phyloP scores from a whole-genome alignment of 306 rosid species.

The Oemleria cerasiformis region DNA sequence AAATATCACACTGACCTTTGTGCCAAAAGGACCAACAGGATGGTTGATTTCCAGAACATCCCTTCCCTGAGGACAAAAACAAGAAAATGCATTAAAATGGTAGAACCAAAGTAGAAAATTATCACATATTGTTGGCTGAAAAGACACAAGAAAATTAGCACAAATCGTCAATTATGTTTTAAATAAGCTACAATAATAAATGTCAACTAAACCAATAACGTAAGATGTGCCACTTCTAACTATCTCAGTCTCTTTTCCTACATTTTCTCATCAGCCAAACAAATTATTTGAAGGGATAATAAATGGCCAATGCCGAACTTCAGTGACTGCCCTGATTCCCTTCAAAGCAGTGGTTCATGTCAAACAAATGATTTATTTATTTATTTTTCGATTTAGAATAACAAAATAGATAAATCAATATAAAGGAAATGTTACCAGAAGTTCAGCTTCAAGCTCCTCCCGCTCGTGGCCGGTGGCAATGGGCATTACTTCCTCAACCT shows the following conservation, averaged over 20 bases:
- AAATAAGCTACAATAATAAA: not conserved
- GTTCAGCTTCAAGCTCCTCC: conserved; percentile 82
- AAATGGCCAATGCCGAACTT: too few relatives aligned
- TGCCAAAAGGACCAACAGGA: conserved; percentile 84
- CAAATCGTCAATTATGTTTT: not conserved
- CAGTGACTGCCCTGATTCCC: too few relatives aligned
- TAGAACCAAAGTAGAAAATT: not conserved
- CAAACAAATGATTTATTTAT: too few relatives aligned
- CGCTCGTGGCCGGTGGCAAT: conserved; percentile 97
- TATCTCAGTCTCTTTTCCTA: not conserved
- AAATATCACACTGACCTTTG: conserved; percentile 54
- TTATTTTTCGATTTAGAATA: too few relatives aligned
- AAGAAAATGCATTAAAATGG: conserved; percentile 1
- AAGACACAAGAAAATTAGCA: not conserved
- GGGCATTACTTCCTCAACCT: conserved; percentile 76
- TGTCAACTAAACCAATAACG: not conserved
- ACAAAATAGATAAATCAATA: not conserved
- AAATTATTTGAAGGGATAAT: not conserved
- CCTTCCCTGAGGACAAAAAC: conserved; percentile 49
- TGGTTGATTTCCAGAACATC: conserved; percentile 47
- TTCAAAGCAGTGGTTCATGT: too few relatives aligned
- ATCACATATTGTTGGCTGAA: not conserved
- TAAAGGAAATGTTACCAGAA: conserved; percentile 38
- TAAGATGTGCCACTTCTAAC: not conserved
- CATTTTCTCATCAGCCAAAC: conserved; percentile 19